Conservation (phyloP, 768 basidiomycete genomes). For the Gelatoporia subvermispora region DNA sequence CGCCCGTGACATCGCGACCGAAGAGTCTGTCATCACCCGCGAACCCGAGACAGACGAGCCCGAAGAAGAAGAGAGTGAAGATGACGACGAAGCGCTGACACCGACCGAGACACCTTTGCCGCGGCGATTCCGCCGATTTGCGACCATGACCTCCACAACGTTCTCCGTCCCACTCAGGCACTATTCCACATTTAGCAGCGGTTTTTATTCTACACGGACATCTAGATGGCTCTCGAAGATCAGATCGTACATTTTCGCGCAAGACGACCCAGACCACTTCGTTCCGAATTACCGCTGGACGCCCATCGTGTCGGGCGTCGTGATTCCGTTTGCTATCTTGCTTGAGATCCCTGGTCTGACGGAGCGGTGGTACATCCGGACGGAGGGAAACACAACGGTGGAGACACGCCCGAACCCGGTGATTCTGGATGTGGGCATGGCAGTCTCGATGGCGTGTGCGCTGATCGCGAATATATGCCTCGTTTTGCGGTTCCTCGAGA, state of each 20-base stretch:
- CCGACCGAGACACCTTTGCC: background rate
- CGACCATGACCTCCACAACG: slow-evolving; percentile 4
- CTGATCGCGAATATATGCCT: slow-evolving; percentile 66
- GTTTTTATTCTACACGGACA: background rate
- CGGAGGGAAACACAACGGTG: slow-evolving; percentile 37
- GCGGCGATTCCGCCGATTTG: slow-evolving; percentile 7
- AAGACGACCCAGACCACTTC: slow-evolving; percentile 28
- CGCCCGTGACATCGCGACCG: background rate
- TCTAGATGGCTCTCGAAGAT: slow-evolving; percentile 12
- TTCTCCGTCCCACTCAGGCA: slow-evolving; percentile 3
- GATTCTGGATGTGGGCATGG: slow-evolving; percentile 57
- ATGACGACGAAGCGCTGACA: slow-evolving; percentile 3
- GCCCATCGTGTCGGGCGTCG: slow-evolving; percentile 62
- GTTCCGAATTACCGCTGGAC: slow-evolving; percentile 57
- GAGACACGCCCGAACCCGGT: slow-evolving; percentile 49
- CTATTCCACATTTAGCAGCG: background rate
- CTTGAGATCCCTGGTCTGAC: slow-evolving; percentile 79
- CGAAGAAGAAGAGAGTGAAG: background rate
- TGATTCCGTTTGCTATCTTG: slow-evolving; percentile 76
- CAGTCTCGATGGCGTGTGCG: slow-evolving; percentile 62
- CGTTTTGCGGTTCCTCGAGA: slow-evolving; percentile 69
- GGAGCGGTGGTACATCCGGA: slow-evolving; percentile 68
- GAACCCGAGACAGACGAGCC: background rate
- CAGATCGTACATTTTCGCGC: slow-evolving; percentile 17
- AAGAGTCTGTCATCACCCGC: background rate